Evolutionary conservation across 345 rosid species (phyloP).

Genomic region (Cardamine occulta): DNA sequence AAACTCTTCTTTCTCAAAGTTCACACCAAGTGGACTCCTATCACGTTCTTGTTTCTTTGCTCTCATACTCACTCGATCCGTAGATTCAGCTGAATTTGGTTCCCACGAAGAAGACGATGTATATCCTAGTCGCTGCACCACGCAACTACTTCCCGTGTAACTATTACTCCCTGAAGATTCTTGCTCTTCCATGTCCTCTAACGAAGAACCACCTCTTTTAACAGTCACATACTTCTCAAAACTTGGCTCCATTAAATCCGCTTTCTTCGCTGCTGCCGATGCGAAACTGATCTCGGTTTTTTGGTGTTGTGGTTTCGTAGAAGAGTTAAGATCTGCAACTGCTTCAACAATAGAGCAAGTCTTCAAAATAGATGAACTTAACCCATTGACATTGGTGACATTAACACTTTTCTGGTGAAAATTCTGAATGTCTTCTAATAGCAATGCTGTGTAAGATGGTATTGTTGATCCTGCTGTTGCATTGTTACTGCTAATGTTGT

Average conservation of each 20-base stretch:
- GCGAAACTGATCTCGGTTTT: conserved; percentile 39
- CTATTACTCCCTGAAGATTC: conserved; percentile 98
- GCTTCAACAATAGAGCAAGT: conserved; percentile 82
- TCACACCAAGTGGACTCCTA: conserved; percentile 49
- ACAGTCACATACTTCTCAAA: conserved; percentile 86
- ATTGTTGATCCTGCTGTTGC: conserved; percentile 40
- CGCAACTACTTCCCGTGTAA: conserved; percentile 51
- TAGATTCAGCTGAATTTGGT: conserved; percentile 76
- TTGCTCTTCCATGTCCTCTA: conserved; percentile 69
- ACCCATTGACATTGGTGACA: conserved; percentile 31
- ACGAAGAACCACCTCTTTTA: conserved; percentile 58
- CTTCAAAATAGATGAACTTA: conserved; percentile 63
- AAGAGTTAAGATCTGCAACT: conserved; percentile 82
- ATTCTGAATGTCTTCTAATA: conserved; percentile 91
- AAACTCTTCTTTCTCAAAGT: conserved; percentile 37
- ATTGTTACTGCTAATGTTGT: conserved; percentile 48
- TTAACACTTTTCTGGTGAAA: conserved; percentile 71
- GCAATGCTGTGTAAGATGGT: conserved; percentile 67
- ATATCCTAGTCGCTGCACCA: conserved; percentile 56
- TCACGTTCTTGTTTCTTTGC: conserved; percentile 55
- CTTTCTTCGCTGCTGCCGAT: conserved; percentile 47
- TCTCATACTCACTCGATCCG: conserved; percentile 67
- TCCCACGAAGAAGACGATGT: conserved; percentile 66
- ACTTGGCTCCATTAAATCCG: conserved; percentile 83
- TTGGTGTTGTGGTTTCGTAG: conserved; percentile 52